Conservation (phyloP, 345 rosid species). For the Populus nigra region DNA sequence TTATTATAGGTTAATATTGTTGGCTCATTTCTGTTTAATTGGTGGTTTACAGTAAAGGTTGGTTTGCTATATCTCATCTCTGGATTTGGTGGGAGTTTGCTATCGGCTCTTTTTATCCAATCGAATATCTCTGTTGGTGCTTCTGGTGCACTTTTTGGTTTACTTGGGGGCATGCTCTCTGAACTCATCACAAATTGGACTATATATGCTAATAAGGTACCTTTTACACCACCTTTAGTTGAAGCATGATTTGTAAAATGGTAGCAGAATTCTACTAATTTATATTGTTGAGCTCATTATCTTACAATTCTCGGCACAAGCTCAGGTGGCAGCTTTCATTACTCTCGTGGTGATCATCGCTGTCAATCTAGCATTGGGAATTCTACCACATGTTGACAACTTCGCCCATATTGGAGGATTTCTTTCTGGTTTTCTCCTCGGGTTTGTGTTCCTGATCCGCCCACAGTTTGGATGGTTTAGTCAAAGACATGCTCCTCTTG, state of each 20-base stretch:
- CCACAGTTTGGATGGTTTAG: conserved; percentile 84
- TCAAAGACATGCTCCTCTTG: conserved; percentile 46
- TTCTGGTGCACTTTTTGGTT: conserved; percentile 93
- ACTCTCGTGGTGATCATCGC: conserved; percentile 72
- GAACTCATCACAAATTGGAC: conserved; percentile 95
- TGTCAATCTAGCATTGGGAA: conserved; percentile 83
- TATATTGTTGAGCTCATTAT: background rate
- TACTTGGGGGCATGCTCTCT: conserved; percentile 93
- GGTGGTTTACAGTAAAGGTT: conserved; percentile 46
- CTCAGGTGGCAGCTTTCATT: conserved; percentile 55
- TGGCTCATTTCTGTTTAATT: conserved; percentile 2
- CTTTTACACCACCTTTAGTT: background rate
- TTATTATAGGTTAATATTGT: background rate
- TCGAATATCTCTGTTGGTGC: conserved; percentile 89
- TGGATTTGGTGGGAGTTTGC: conserved; percentile 89
- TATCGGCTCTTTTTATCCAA: conserved; percentile 84
- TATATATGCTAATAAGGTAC: conserved; percentile 81
- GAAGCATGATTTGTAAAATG: background rate
- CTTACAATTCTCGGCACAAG: conserved; percentile 14
- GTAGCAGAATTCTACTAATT: background rate
- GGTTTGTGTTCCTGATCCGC: conserved; percentile 80
- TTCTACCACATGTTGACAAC: conserved; percentile 93
- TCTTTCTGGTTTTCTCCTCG: conserved; percentile 77
- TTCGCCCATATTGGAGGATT: conserved; percentile 98
- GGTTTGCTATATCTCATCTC: conserved; percentile 84